Conservation (phyloP, 805 yeast species). For the Wickerhamiella australiensis region DNA sequence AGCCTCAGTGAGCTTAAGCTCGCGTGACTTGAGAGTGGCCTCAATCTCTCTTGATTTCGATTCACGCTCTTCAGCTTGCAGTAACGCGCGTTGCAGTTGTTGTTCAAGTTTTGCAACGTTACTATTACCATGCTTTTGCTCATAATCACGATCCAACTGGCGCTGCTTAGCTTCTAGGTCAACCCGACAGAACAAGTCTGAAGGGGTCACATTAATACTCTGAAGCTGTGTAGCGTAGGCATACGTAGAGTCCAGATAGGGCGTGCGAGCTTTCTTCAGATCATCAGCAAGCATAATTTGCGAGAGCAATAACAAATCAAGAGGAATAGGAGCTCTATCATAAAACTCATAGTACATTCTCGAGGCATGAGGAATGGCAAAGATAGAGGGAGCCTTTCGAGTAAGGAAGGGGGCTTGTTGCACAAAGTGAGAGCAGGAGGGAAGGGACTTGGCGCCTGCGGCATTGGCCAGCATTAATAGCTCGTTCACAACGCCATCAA, state of each 20-base stretch:
- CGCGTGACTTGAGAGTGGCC: constrained; percentile 3
- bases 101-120: neutral
- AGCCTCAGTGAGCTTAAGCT: neutral
- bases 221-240: constrained; percentile 36
- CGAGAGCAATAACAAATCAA: constrained; percentile 69
- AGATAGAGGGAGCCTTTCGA: constrained; percentile 24
- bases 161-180: constrained; percentile 11
- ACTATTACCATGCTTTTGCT: constrained; percentile 2
- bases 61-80: constrained; percentile 3
- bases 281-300: constrained; percentile 89
- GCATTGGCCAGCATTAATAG: constrained; percentile 47
- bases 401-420: constrained; percentile 14
- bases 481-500: constrained; percentile 70
- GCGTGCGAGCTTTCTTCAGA: constrained; percentile 54
- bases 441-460: constrained; percentile 59
- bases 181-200: constrained; percentile 1
- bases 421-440: constrained; percentile 19
- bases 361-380: constrained; percentile 37
- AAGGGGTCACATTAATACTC: neutral
- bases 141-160: constrained; percentile 2
- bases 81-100: neutral
- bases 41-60: neutral
- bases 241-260: constrained; percentile 78
- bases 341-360: constrained; percentile 54
- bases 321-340: constrained; percentile 44